Conservation (phyloP, 2,329 filamentous ascomycete genomes). For the Fulvia fulva region DNA sequence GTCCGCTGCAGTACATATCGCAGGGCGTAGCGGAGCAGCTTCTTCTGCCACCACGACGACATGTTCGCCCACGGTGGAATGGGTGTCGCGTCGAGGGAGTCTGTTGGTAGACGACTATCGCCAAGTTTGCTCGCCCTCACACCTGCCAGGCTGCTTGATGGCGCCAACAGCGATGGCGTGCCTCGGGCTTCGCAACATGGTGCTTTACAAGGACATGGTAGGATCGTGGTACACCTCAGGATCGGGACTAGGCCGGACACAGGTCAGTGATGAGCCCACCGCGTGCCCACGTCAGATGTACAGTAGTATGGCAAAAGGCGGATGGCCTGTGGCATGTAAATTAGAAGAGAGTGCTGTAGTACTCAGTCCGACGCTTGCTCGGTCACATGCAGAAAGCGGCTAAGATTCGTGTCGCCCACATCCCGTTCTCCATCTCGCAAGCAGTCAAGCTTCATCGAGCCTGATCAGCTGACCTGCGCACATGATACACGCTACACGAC, state of each 20-base stretch:
- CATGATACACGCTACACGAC: background rate
- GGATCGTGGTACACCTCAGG: background rate
- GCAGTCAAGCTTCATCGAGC: background rate
- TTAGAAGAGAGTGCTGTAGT: no score
- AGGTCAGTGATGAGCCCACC: background rate
- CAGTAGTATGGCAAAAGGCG: background rate
- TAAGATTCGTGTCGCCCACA: no score
- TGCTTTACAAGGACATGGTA: background rate
- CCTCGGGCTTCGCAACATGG: constrained; percentile 7
- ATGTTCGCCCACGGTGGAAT: constrained; percentile 2
- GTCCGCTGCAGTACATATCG: constrained; percentile 79
- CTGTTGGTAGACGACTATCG: background rate
- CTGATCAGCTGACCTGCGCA: no score
- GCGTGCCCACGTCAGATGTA: no score
- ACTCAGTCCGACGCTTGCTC: background rate
- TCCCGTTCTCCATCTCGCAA: background rate
- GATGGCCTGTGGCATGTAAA: background rate
- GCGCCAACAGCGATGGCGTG: constrained; percentile 42
- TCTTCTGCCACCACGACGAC: constrained; percentile 66
- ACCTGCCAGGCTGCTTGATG: constrained; percentile 60
- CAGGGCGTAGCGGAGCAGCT: constrained; percentile 55
- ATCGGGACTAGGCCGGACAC: background rate
- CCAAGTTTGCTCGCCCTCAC: constrained; percentile 18
- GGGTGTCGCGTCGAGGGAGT: background rate
- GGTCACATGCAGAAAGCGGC: background rate